A percentile compares a stretch with the other conserved stretches of the same genome.
Conservation (phyloP, 2,329 filamentous ascomycete genomes). For the Trichoderma sp. region DNA sequence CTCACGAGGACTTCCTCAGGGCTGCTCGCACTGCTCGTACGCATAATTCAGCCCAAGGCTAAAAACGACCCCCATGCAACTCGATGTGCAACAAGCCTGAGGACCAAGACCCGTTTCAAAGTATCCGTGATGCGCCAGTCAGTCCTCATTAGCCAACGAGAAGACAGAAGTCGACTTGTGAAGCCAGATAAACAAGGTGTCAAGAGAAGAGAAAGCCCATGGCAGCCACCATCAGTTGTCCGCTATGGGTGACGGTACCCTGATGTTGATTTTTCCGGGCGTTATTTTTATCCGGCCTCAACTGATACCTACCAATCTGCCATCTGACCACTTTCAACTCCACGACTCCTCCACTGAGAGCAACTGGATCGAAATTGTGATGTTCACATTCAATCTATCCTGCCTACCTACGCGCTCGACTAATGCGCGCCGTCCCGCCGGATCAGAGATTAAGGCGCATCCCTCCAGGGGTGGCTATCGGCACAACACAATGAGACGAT, state of each 20-base stretch:
- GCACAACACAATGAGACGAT: slow-evolving; percentile 8
- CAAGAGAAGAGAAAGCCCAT: not conserved
- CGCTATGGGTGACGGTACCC: not conserved
- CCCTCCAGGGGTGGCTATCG: not conserved
- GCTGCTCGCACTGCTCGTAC: not conserved
- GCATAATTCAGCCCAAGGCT: not conserved
- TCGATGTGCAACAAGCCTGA: not conserved
- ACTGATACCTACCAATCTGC: not conserved
- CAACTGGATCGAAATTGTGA: not conserved
- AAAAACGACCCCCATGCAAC: not conserved
- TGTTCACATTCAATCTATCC: not conserved
- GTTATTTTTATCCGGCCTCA: not conserved
- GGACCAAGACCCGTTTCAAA: not conserved
- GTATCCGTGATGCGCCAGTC: not conserved
- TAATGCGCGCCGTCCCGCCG: slow-evolving; percentile 16
- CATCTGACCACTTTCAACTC: not conserved
- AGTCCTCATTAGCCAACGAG: slow-evolving; percentile 14
- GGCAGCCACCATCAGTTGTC: slow-evolving; percentile 4
- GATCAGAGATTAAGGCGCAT: slow-evolving; percentile 15
- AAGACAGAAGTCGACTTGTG: not conserved
- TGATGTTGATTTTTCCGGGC: not conserved
- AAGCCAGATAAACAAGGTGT: not conserved
- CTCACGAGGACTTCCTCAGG: not conserved
- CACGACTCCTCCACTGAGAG: not conserved
- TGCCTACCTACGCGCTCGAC: slow-evolving; percentile 11